Percentiles rank a stretch among this genome's conserved stretches.
Conservation (phyloP, 2,329 filamentous ascomycete genomes). For the Leptodontidium sp. region DNA sequence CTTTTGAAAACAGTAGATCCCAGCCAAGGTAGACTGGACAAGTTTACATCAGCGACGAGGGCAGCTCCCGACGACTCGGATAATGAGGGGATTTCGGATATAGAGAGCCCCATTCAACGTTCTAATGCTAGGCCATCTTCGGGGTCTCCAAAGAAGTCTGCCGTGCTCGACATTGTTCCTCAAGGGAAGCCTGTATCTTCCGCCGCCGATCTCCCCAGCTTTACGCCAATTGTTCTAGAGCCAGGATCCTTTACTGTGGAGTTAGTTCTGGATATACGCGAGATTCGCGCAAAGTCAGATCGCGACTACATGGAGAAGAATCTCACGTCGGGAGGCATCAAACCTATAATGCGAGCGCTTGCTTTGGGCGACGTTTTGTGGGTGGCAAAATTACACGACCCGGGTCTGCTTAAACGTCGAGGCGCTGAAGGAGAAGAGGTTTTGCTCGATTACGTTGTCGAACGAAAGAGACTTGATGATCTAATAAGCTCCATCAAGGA, state of each 20-base stretch:
- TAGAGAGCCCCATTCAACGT: conserved; percentile 27
- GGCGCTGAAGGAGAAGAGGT: conserved; percentile 73
- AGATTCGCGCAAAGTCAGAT: conserved; percentile 76
- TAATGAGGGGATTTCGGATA: conserved; percentile 23
- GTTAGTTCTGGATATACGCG: conserved; percentile 77
- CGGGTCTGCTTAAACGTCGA: conserved; percentile 60
- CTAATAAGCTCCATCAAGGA: conserved; percentile 83
- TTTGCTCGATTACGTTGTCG: conserved; percentile 81
- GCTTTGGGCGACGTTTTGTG: conserved; percentile 81
- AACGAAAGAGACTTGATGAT: conserved; percentile 83
- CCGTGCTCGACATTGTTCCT: conserved; percentile 37
- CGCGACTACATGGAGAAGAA: conserved; percentile 80
- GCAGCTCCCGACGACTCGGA: conserved; percentile 9
- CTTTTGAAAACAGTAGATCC: conserved; percentile 60
- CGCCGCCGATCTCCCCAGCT: conserved; percentile 44
- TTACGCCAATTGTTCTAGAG: conserved; percentile 67
- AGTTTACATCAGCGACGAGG: conserved; percentile 23
- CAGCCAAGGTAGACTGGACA: conserved; percentile 30
- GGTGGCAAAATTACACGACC: conserved; percentile 76
- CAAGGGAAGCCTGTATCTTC: conserved; percentile 37
- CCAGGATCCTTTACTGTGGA: conserved; percentile 76
- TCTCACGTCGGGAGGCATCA: conserved; percentile 70
- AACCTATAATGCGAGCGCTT: conserved; percentile 71
- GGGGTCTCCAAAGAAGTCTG: conserved; percentile 17
- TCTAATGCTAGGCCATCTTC: conserved; percentile 1